These are phyloP conservation scores for Friedmanniomyces simplex DNA, from an alignment of 495 filamentous ascomycete genomes.

Conservation along the genomic window DNA sequence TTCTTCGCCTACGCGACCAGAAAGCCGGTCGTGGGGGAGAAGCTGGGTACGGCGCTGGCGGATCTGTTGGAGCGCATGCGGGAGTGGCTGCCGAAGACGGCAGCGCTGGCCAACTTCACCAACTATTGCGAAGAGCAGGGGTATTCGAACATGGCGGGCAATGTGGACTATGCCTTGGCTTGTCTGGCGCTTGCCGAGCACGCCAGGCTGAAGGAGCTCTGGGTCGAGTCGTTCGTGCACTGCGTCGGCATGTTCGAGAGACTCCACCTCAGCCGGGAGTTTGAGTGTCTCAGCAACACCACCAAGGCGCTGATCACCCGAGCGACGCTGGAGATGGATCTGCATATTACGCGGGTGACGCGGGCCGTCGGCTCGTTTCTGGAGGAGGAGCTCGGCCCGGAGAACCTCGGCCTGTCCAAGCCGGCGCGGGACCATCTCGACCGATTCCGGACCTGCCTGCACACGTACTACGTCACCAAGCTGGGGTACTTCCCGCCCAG, in stretches of 20 bases:
- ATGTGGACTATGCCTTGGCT: slow-evolving; percentile 49
- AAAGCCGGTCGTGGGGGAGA: slow-evolving; percentile 49
- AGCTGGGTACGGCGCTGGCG: slow-evolving; percentile 47
- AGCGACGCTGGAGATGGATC: slow-evolving; percentile 52
- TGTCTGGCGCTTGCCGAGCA: slow-evolving; percentile 52
- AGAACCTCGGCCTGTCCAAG: slow-evolving; percentile 43
- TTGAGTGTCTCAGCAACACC: slow-evolving; percentile 44
- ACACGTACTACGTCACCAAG: slow-evolving; percentile 47
- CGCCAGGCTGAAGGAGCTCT: slow-evolving; percentile 44
- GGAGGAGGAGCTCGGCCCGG: slow-evolving; percentile 47
- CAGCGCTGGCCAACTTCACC: slow-evolving; percentile 42
- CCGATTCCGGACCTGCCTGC: slow-evolving; percentile 51
- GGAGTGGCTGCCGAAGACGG: slow-evolving; percentile 15
- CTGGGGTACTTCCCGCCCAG: slow-evolving; percentile 57
- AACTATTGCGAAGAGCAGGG: slow-evolving; percentile 49
- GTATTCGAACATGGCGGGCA: slow-evolving; percentile 50
- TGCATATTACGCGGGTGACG: slow-evolving; percentile 40
- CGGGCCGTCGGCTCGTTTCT: slow-evolving; percentile 46
- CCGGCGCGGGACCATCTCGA: slow-evolving; percentile 49
- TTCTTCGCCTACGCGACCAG: slow-evolving; percentile 55
- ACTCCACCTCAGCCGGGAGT: slow-evolving; percentile 42
- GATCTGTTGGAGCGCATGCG: slow-evolving; percentile 48
- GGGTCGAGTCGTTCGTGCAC: slow-evolving; percentile 55
- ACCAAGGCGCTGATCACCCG: slow-evolving; percentile 51
- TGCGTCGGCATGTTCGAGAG: slow-evolving; percentile 56